Evolutionary conservation across 495 filamentous ascomycete genomes (phyloP).

Genomic region (Aspergillus kassunensis): DNA sequence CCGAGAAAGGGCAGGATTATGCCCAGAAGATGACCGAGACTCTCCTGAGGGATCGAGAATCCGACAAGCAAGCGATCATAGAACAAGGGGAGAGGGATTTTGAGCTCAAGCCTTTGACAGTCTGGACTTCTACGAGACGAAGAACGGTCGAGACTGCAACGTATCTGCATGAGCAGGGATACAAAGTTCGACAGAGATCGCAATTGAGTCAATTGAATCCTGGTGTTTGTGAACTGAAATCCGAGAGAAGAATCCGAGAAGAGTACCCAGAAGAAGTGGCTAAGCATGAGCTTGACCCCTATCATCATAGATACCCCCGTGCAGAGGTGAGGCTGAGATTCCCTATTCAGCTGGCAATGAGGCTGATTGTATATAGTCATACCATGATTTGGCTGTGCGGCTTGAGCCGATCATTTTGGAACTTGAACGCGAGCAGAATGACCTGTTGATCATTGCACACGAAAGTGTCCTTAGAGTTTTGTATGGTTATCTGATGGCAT

Average conservation of each 20-base stretch:
- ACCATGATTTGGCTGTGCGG: slow-evolving; percentile 95
- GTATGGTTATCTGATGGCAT: slow-evolving; percentile 98
- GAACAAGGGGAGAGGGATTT: slow-evolving; percentile 62
- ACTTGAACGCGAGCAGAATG: slow-evolving; percentile 93
- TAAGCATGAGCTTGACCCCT: slow-evolving; percentile 92
- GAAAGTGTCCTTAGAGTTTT: slow-evolving; percentile 94
- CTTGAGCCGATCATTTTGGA: slow-evolving; percentile 99
- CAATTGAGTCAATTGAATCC: slow-evolving; percentile 97
- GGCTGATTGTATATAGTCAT: slow-evolving; percentile 58
- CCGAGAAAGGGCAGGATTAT: slow-evolving; percentile 77
- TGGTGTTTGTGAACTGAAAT: slow-evolving; percentile 89
- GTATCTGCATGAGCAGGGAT: slow-evolving; percentile 70
- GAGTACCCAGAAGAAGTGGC: slow-evolving; percentile 84
- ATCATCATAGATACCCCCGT: slow-evolving; percentile 93
- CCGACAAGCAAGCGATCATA: slow-evolving; percentile 66
- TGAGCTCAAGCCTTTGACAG: slow-evolving; percentile 72
- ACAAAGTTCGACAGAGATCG: slow-evolving; percentile 80
- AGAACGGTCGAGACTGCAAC: slow-evolving; percentile 90
- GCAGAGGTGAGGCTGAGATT: slow-evolving; percentile 70
- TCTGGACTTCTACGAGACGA: slow-evolving; percentile 92
- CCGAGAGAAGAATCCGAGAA: slow-evolving; percentile 70
- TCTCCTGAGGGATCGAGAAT: slow-evolving; percentile 74
- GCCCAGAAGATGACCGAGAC: slow-evolving; percentile 83
- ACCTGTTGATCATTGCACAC: slow-evolving; percentile 95
- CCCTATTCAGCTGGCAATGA: background rate